A percentile compares a stretch with the other conserved stretches of the same genome.
Evolutionary conservation across 345 rosid species (phyloP).

Genomic region (Luvunga scandens): DNA sequence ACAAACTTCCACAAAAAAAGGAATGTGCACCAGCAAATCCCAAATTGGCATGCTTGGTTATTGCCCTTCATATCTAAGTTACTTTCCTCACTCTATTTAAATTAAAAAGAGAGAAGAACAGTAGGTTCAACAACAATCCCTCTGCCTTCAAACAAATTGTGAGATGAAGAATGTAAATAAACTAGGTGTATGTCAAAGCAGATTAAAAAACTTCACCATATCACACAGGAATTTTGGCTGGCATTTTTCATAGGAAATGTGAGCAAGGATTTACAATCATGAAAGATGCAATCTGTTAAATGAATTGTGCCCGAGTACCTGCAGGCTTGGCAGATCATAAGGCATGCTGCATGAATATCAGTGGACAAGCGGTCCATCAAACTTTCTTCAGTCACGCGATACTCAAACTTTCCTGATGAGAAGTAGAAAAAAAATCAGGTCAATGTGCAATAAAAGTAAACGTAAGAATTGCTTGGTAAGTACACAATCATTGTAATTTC

Average conservation of each 20-base stretch:
- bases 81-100: background rate
- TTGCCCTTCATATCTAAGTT: background rate
- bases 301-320: constrained; percentile 38
- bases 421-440: background rate
- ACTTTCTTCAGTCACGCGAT: constrained; percentile 69
- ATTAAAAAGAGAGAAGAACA: background rate
- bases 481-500: background rate
- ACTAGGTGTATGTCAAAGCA: background rate
- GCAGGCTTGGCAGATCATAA: constrained; percentile 48
- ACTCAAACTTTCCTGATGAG: constrained; percentile 57
- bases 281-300: background rate
- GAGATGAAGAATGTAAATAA: background rate
- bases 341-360: constrained; percentile 54
- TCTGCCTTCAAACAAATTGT: background rate
- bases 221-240: background rate
- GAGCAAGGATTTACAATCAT: background rate
- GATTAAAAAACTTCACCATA: background rate
- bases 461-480: background rate
- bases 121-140: background rate
- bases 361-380: constrained; percentile 70
- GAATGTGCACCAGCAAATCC: background rate
- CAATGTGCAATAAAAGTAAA: background rate
- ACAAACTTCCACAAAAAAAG: background rate
- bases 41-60: background rate
- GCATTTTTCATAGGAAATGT: background rate